A percentile compares a stretch with the other conserved stretches of the same genome.
Evolutionary conservation across 1,139 yeast species (phyloP).

Genomic region (Kodamaea suecica): DNA sequence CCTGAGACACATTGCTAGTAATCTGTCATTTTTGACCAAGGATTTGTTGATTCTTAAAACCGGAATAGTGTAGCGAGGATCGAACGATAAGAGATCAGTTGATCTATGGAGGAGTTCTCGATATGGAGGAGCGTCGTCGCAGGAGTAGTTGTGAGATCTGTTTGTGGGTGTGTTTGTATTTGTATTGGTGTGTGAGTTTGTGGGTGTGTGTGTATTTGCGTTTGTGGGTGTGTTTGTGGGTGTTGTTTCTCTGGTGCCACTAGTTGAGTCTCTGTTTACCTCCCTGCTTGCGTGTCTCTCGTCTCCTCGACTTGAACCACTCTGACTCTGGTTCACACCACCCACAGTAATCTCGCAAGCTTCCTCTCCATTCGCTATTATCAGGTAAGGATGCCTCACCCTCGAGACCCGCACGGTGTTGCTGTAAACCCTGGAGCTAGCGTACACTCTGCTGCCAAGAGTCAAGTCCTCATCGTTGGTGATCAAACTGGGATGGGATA

Average conservation of each 20-base stretch:
- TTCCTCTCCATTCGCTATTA: conserved; percentile 2
- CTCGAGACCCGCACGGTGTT: conserved; percentile 2
- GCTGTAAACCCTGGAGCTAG: conserved; percentile 3
- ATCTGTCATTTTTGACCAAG: conserved; percentile 27
- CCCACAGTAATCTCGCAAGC: no score
- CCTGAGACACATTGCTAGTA: conserved; percentile 25
- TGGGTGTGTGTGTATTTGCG: not conserved
- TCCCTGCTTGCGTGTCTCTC: no score
- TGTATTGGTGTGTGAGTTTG: not conserved
- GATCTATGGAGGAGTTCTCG: conserved; percentile 34
- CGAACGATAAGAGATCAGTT: conserved; percentile 40
- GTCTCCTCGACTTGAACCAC: no score
- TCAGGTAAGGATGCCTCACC: conserved; percentile 3
- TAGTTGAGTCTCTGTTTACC: no score
- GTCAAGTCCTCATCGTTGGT: conserved; percentile 4
- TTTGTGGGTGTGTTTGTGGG: not conserved
- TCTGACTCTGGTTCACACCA: no score
- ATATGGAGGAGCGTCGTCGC: conserved; percentile 33
- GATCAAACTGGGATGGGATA: no score
- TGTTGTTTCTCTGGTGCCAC: no score
- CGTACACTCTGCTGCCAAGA: conserved; percentile 4
- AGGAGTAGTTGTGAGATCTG: not conserved
- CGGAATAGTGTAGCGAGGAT: conserved; percentile 37
- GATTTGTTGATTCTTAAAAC: conserved; percentile 36
- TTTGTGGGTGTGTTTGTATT: not conserved